Percentiles rank a stretch among this genome's conserved stretches.
Conservation (phyloP, 371 early-diverging fungal species). For the Batrachochytrium dendrobatidis region DNA sequence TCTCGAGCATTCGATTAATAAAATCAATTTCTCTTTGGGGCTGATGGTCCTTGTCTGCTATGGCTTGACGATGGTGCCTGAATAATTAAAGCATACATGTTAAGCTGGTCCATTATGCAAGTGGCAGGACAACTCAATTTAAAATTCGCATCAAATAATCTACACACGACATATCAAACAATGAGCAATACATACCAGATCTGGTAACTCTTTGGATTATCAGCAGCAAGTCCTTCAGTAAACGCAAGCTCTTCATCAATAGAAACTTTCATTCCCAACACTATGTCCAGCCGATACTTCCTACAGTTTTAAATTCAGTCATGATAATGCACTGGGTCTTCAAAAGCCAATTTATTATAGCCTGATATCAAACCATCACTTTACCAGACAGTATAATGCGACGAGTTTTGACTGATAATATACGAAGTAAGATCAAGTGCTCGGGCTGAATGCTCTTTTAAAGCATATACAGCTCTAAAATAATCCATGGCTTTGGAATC, state of each 20-base stretch:
- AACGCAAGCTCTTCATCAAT: slow-evolving; percentile 67
- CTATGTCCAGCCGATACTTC: slow-evolving; percentile 76
- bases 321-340: background rate
- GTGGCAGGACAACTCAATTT: background rate
- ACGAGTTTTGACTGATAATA: slow-evolving; percentile 78
- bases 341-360: too few species aligned
- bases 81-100: too few species aligned
- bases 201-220: slow-evolving; percentile 90
- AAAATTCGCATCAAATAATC: background rate
- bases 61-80: slow-evolving; percentile 84
- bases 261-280: slow-evolving; percentile 57
- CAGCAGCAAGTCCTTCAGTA: slow-evolving; percentile 57
- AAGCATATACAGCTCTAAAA: slow-evolving; percentile 70
- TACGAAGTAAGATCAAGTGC: slow-evolving; percentile 71
- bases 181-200: slow-evolving; percentile 60
- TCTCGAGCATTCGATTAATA: slow-evolving; percentile 57
- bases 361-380: background rate
- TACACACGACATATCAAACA: slow-evolving; percentile 4
- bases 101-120: background rate
- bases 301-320: slow-evolving; percentile 34
- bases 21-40: slow-evolving; percentile 54
- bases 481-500: slow-evolving; percentile 67
- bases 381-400: slow-evolving; percentile 94
- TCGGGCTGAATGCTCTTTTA: slow-evolving; percentile 67
- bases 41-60: slow-evolving; percentile 59